These are phyloP conservation scores for Suillus spraguei DNA, from an alignment of 768 basidiomycete genomes.

Conservation along the genomic window DNA sequence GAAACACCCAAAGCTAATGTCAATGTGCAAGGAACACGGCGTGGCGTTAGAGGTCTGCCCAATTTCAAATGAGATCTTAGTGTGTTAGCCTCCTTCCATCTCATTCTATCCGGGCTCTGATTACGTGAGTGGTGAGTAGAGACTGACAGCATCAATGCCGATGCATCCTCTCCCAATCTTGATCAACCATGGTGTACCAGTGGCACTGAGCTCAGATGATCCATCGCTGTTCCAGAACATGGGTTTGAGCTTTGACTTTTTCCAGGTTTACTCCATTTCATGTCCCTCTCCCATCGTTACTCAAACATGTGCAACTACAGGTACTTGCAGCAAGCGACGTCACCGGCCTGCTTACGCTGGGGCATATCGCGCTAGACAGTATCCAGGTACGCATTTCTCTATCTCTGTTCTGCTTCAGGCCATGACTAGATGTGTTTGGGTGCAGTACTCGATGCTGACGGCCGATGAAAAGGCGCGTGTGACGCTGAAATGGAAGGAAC, in stretches of 20 bases:
- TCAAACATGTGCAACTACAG: slow-evolving; percentile 28
- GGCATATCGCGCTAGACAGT: slow-evolving; percentile 66
- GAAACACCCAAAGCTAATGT: slow-evolving; percentile 75
- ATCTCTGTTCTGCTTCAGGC: too few species aligned
- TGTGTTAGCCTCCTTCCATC: slow-evolving; percentile 29
- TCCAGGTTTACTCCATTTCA: slow-evolving; percentile 50
- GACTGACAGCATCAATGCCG: slow-evolving; percentile 77
- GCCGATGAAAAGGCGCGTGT: slow-evolving; percentile 47
- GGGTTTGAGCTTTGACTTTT: slow-evolving; percentile 80
- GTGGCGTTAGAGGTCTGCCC: slow-evolving; percentile 80
- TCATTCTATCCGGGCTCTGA: background rate
- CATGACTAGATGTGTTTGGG: slow-evolving; percentile 8
- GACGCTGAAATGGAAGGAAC: slow-evolving; percentile 45
- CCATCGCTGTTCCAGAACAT: slow-evolving; percentile 78
- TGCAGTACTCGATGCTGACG: slow-evolving; percentile 55
- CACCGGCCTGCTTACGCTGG: slow-evolving; percentile 63
- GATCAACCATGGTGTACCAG: slow-evolving; percentile 72
- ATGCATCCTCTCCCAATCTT: slow-evolving; percentile 77
- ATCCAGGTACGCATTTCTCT: slow-evolving; percentile 45
- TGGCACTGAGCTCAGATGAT: slow-evolving; percentile 74
- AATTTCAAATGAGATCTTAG: slow-evolving; percentile 80
- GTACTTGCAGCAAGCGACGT: slow-evolving; percentile 72
- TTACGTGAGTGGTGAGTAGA: slow-evolving; percentile 37
- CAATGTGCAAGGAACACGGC: slow-evolving; percentile 60
- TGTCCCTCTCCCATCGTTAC: slow-evolving; percentile 2